Evolutionary conservation across 1,284 basidiomycete genomes (phyloP), one percentile per base, ranked within the genome.

Genomic region (Phellopilus nigrolimitatus): DNA sequence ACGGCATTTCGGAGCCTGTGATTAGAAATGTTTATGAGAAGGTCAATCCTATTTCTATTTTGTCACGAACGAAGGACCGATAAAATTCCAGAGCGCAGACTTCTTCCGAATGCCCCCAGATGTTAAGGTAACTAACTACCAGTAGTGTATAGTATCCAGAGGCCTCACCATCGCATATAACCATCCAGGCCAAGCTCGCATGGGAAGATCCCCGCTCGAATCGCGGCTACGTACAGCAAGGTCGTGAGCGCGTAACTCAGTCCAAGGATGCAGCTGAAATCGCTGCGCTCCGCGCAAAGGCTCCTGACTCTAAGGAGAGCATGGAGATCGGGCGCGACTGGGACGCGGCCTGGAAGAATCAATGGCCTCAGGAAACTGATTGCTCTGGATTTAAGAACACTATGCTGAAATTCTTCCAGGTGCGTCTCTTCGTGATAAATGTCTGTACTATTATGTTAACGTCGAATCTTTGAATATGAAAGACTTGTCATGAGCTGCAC

Each of bases 241-340:
- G 91, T 12, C 78, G 90, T 17, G 91, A 93, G 63, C 82, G 84
- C 27, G 85, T 90, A 25, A 88, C 87, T 0, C 85, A 88, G 57
- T 82, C 82, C 37, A 71, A 74, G 24, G 78, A 88, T 65, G 72
- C 79, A 4, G 67, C 71, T n/a, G 88, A 91, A 66, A 91, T 93
- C 57, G 84, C 82, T 33, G 66, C 74, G 28, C 69, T 92, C 15
- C 82, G 90, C 21, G 71, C 71, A 47, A 79, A 78, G 56, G 79
- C 88, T 0, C 90, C 90, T 0, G 88, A 91, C 62, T 82, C 69
- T 66, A 91, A 92, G 65, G 89, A 92, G 65, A 74, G 79, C 12
- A 89, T 92, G 80, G 90, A 93, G 65, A 91, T 92, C 49, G 88
- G 89, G 17, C 74, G 84, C 24, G 87, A 91, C 56, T 86, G 82